A percentile compares a stretch with the other conserved stretches of the same genome.
These are phyloP conservation scores for Sarocladium kiliense DNA, from an alignment of 2,329 filamentous ascomycete species.

Conservation along the genomic window DNA sequence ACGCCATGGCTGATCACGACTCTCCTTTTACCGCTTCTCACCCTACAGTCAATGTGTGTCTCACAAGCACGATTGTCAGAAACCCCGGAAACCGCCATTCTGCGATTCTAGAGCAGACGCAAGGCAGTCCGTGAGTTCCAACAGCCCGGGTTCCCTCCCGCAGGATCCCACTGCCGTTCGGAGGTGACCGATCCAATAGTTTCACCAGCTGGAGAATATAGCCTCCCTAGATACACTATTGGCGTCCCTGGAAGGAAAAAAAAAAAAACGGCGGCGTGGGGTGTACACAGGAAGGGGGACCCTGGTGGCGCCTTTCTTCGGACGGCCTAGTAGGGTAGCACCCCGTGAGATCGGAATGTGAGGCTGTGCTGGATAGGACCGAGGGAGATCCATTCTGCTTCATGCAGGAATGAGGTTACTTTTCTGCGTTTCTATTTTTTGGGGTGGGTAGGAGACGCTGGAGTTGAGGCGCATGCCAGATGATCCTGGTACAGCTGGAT, in stretches of 20 bases:
- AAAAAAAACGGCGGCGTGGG: not conserved
- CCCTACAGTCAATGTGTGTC: too few species aligned
- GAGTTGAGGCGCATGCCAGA: not conserved
- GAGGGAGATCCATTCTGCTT: not conserved
- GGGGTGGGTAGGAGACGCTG: not conserved
- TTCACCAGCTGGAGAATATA: not conserved
- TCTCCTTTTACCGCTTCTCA: too few species aligned
- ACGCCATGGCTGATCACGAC: too few species aligned
- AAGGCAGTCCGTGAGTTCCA: too few species aligned
- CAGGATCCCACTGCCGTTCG: not conserved
- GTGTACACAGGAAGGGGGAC: not conserved
- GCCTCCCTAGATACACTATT: not conserved
- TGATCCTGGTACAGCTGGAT: not conserved
- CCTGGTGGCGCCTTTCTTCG: too few species aligned
- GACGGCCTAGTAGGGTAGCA: too few species aligned
- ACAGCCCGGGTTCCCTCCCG: not conserved
- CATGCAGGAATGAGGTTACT: too few species aligned
- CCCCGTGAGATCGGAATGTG: not conserved
- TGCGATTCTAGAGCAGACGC: too few species aligned
- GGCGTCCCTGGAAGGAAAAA: too few species aligned
- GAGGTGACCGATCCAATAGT: slow-evolving; percentile 5
- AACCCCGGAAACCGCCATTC: too few species aligned
- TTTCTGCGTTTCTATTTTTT: too few species aligned
- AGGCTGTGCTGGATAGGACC: not conserved
- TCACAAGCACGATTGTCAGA: too few species aligned